phyloP scores from a whole-genome alignment of 1,139 yeast genomes.

The Candida labiduridarum region DNA sequence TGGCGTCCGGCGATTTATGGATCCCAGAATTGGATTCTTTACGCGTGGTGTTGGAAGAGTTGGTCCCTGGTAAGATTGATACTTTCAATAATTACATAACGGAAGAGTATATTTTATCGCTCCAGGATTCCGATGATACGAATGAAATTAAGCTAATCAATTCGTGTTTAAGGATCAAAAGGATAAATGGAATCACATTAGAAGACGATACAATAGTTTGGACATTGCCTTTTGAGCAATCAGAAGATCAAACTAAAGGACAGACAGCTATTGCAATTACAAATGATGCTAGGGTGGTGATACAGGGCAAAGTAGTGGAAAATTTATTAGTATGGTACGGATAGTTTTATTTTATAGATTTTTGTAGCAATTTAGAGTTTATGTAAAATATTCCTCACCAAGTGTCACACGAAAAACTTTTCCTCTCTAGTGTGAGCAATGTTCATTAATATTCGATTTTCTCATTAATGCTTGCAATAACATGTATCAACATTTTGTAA shows the following conservation, averaged over 20 bases:
- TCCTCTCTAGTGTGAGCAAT: too few species aligned
- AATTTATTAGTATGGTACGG: slow-evolving; percentile 34
- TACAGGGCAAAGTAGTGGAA: slow-evolving; percentile 39
- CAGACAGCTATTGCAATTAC: slow-evolving; percentile 21
- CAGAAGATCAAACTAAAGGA: slow-evolving; percentile 8
- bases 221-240: slow-evolving; percentile 29
- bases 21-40: slow-evolving; percentile 37
- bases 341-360: slow-evolving; percentile 3
- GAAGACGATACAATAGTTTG: slow-evolving; percentile 25
- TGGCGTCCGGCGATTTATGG: slow-evolving; percentile 32
- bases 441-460: too few species aligned
- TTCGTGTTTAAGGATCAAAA: slow-evolving; percentile 28
- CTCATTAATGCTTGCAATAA: too few species aligned
- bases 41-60: slow-evolving; percentile 40
- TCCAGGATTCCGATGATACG: slow-evolving; percentile 11
- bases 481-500: too few species aligned
- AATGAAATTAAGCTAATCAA: slow-evolving; percentile 10
- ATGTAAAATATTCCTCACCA: background rate
- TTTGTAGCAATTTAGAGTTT: background rate
- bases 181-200: slow-evolving; percentile 40
- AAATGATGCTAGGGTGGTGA: slow-evolving; percentile 28
- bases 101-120: slow-evolving; percentile 23
- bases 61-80: slow-evolving; percentile 37
- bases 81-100: slow-evolving; percentile 26
- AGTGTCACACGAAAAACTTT: too few species aligned